These are phyloP conservation scores for Zelopaecilomyces penicillatus DNA, from an alignment of 2,329 filamentous ascomycete genomes.

Conservation along the genomic window DNA sequence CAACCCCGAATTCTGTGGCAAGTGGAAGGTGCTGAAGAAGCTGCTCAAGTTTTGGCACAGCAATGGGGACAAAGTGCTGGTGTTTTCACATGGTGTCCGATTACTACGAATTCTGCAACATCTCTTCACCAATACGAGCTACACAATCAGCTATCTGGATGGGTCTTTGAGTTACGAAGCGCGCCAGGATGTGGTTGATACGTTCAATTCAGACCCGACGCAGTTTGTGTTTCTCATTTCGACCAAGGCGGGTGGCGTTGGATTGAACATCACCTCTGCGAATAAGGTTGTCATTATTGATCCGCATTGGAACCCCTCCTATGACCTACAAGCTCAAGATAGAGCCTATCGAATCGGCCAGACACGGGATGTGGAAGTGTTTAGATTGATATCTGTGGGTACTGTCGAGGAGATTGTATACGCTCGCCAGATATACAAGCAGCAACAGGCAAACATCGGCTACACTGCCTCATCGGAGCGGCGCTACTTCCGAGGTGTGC, in stretches of 20 bases:
- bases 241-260: slow-evolving; percentile 85
- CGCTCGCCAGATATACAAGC: slow-evolving; percentile 95
- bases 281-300: slow-evolving; percentile 98
- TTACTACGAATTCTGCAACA: slow-evolving; percentile 76
- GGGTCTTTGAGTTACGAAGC: slow-evolving; percentile 78
- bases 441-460: slow-evolving; percentile 96
- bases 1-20: slow-evolving; percentile 88
- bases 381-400: slow-evolving; percentile 79
- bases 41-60: slow-evolving; percentile 83
- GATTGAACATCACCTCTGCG: slow-evolving; percentile 91
- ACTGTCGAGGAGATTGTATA: slow-evolving; percentile 98
- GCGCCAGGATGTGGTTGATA: slow-evolving; percentile 71
- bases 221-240: slow-evolving; percentile 96
- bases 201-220: slow-evolving; percentile 79
- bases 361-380: slow-evolving; percentile 86
- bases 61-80: slow-evolving; percentile 86
- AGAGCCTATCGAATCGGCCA: slow-evolving; percentile 94
- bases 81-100: slow-evolving; percentile 88
- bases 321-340: slow-evolving; percentile 93
- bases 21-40: slow-evolving; percentile 87
- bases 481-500: slow-evolving; percentile 90
- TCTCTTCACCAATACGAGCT: slow-evolving; percentile 79
- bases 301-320: slow-evolving; percentile 94
- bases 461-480: slow-evolving; percentile 89
- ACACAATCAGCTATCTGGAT: slow-evolving; percentile 86